Percentiles rank a stretch among this genome's conserved stretches.
These are phyloP conservation scores for Phytophthora pistaciae DNA, from an alignment of 352 stramenopile species.

Conservation along the genomic window DNA sequence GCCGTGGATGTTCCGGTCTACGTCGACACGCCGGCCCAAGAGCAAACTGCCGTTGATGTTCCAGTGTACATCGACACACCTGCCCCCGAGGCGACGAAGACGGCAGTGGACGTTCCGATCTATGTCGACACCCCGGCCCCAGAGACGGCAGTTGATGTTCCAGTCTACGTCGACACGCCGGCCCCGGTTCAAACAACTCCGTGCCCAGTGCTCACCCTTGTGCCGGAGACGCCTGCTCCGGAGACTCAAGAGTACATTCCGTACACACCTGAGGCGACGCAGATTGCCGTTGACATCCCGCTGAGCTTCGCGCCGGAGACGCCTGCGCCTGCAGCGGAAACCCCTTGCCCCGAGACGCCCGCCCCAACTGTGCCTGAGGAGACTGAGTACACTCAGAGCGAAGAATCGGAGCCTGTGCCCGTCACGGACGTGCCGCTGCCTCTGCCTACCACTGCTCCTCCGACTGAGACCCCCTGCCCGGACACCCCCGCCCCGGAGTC, in stretches of 20 bases:
- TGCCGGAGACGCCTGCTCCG: slow-evolving; percentile 23
- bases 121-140: background rate
- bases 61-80: too few relatives aligned
- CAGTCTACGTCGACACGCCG: slow-evolving; percentile 1
- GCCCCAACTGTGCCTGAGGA: background rate
- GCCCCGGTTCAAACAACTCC: slow-evolving; percentile 20
- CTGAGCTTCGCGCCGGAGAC: background rate
- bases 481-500: slow-evolving; percentile 4
- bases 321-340: slow-evolving; percentile 8
- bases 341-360: slow-evolving; percentile 24
- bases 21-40: too few relatives aligned
- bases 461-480: slow-evolving; percentile 19
- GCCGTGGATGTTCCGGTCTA: too few relatives aligned
- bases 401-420: slow-evolving; percentile 12
- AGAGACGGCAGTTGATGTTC: slow-evolving; percentile 1
- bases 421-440: slow-evolving; percentile 26
- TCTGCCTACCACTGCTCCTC: slow-evolving; percentile 10
- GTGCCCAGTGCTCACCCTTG: slow-evolving; percentile 14
- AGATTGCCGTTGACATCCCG: background rate
- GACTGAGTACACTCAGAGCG: background rate
- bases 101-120: background rate
- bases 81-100: background rate
- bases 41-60: too few relatives aligned
- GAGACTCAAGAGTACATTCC: slow-evolving; percentile 10
- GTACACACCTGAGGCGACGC: slow-evolving; percentile 7